Percentiles rank a stretch among this genome's conserved stretches.
Evolutionary conservation across 164 flowering plant species (phyloP).

Genomic region (Santalum album): DNA sequence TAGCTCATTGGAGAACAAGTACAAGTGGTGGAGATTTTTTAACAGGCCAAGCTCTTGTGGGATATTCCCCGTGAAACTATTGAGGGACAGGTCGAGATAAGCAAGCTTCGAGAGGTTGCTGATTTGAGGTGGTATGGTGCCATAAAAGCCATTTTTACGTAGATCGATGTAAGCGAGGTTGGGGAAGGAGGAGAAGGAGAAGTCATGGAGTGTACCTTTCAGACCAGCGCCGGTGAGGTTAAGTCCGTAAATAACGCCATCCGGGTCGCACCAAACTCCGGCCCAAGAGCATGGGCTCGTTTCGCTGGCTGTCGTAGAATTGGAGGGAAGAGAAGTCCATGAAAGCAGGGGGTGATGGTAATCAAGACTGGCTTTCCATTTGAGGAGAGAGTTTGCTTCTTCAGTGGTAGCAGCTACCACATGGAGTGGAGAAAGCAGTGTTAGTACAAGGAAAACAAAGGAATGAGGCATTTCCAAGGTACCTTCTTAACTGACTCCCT

Average conservation of each 20-base stretch:
- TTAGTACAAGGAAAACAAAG: too few relatives aligned
- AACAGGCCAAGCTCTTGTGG: conserved; percentile 9
- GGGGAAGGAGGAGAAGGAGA: conserved; percentile 3
- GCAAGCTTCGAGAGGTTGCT: conserved; percentile 5
- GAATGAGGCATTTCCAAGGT: too few relatives aligned
- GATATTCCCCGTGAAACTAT: conserved; percentile 9
- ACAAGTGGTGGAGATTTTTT: conserved; percentile 1
- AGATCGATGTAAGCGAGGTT: background rate
- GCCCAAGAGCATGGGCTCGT: conserved; percentile 10
- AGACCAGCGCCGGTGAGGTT: conserved; percentile 1
- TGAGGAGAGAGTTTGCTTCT: conserved; percentile 6
- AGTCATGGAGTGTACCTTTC: conserved; percentile 1
- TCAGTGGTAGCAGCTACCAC: too few relatives aligned
- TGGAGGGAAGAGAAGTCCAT: background rate
- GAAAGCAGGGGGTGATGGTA: conserved; percentile 1
- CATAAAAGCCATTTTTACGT: conserved; percentile 2
- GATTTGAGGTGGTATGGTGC: conserved; percentile 12
- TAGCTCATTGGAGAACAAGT: background rate
- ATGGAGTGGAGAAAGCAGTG: too few relatives aligned
- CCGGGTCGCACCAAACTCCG: conserved; percentile 3
- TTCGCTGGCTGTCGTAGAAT: too few relatives aligned
- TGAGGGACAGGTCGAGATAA: conserved; percentile 4
- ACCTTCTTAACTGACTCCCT: too few relatives aligned
- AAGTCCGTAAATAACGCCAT: background rate
- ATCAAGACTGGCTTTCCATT: too few relatives aligned